These are phyloP conservation scores for Papilionanthe hybrid DNA, from an alignment of 116 monocot genomes.

Conservation along the genomic window DNA sequence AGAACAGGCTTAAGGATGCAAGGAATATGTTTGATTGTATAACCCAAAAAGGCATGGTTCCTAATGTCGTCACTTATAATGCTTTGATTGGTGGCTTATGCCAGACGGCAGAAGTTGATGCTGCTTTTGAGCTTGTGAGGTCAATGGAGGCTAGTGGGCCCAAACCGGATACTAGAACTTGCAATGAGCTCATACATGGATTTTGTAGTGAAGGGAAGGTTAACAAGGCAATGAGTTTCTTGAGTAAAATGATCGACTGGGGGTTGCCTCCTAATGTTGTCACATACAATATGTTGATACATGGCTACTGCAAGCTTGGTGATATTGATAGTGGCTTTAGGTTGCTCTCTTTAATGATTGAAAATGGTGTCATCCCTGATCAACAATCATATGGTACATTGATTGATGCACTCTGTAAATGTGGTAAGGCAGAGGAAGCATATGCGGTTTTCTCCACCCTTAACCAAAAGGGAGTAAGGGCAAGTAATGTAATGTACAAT, in stretches of 20 bases:
- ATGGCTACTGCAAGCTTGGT: constrained; percentile 43
- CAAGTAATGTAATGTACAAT: constrained; percentile 30
- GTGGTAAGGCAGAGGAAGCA: constrained; percentile 35
- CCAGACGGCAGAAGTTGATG: constrained; percentile 30
- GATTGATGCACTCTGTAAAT: constrained; percentile 39
- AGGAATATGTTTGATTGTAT: constrained; percentile 30
- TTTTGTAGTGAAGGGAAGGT: constrained; percentile 30
- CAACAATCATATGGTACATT: constrained; percentile 27
- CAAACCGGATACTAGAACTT: constrained; percentile 43
- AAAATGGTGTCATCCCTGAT: constrained; percentile 33
- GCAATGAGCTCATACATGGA: constrained; percentile 22
- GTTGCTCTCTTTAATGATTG: constrained; percentile 41
- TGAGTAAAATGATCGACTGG: constrained; percentile 30
- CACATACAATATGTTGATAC: constrained; percentile 44
- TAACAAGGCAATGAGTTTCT: constrained; percentile 35
- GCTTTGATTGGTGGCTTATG: constrained; percentile 48
- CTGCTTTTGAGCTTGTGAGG: constrained; percentile 28
- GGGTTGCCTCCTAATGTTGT: constrained; percentile 25
- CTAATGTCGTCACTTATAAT: constrained; percentile 37
- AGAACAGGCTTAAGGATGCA: constrained; percentile 35
- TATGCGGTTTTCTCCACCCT: constrained; percentile 18
- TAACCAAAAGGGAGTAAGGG: constrained; percentile 17
- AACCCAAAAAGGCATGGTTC: constrained; percentile 24
- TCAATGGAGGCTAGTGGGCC: constrained; percentile 36
- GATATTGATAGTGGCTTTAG: constrained; percentile 40